These are phyloP conservation scores for Wickerhamiella sorbophila DNA, from an alignment of 805 yeast genomes.

Conservation along the genomic window DNA sequence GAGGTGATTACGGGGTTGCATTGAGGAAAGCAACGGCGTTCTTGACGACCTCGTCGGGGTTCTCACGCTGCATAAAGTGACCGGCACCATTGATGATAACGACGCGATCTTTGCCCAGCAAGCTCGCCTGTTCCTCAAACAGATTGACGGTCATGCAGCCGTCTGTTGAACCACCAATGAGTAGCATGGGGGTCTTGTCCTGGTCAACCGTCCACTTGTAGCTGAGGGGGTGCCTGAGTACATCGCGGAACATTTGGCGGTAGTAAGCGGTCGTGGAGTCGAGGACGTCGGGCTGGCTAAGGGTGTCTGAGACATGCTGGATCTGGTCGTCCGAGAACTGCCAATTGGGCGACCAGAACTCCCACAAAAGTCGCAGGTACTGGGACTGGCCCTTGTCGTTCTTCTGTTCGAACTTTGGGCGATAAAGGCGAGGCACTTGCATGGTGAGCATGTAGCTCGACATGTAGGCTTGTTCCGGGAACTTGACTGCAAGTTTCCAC, in stretches of 20 bases:
- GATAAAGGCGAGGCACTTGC: constrained; percentile 16
- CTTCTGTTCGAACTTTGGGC: constrained; percentile 7
- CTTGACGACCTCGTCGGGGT: constrained; percentile 14
- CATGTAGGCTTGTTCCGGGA: constrained; percentile 16
- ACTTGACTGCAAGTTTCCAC: constrained; percentile 2
- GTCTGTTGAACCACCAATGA: constrained; percentile 17
- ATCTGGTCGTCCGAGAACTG: constrained; percentile 11
- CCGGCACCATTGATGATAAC: constrained; percentile 15
- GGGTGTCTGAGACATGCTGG: constrained; percentile 10
- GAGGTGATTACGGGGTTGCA: no score
- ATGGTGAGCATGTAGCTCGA: constrained; percentile 20
- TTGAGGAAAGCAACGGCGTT: constrained; percentile 7
- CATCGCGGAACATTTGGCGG: constrained; percentile 7
- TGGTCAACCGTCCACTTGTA: constrained; percentile 11
- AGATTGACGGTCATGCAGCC: constrained; percentile 16
- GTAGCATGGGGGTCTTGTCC: constrained; percentile 10
- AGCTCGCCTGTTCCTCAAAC: constrained; percentile 9
- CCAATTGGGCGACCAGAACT: constrained; percentile 20
- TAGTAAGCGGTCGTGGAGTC: constrained; percentile 20
- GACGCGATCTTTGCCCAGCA: constrained; percentile 9
- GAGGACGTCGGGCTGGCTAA: constrained; percentile 16
- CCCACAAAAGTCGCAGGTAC: constrained; percentile 16
- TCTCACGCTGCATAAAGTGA: constrained; percentile 21
- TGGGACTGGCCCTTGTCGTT: constrained; percentile 4
- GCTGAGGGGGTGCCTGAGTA: not conserved